phyloP scores from a whole-genome alignment of 352 stramenopile species.

The Phytophthora melonis region DNA sequence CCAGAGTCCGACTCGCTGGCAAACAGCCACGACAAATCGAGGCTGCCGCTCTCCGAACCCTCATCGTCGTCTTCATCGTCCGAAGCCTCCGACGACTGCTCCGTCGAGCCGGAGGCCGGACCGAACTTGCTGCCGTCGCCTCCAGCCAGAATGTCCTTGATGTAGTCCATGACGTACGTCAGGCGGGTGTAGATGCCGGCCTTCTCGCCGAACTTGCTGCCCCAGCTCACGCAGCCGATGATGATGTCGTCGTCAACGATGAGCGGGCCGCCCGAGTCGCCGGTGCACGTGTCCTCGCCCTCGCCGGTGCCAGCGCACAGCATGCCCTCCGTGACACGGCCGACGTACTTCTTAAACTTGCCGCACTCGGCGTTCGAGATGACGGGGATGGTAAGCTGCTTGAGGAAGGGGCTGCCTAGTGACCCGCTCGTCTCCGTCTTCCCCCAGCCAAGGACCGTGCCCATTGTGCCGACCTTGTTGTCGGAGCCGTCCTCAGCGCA shows the following conservation, averaged over 20 bases:
- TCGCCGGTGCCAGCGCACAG: slow-evolving; percentile 58
- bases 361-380: slow-evolving; percentile 69
- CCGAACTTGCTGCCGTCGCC: slow-evolving; percentile 39
- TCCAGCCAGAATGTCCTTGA: slow-evolving; percentile 62
- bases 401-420: slow-evolving; percentile 36
- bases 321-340: slow-evolving; percentile 67
- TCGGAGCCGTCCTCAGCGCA: slow-evolving; percentile 53
- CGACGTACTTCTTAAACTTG: slow-evolving; percentile 54
- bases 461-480: slow-evolving; percentile 57
- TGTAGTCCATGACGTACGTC: slow-evolving; percentile 65
- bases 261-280: slow-evolving; percentile 74
- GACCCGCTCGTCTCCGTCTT: slow-evolving; percentile 47
- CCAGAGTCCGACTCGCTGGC: background rate
- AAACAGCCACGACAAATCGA: background rate
- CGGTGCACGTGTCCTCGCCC: slow-evolving; percentile 68
- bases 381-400: slow-evolving; percentile 60
- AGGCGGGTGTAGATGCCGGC: slow-evolving; percentile 67
- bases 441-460: slow-evolving; percentile 69
- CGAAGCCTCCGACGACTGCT: background rate
- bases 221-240: slow-evolving; percentile 75
- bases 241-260: slow-evolving; percentile 53
- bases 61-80: background rate
- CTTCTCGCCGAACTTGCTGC: slow-evolving; percentile 60
- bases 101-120: background rate
- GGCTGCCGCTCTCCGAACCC: background rate